A percentile compares a stretch with the other conserved stretches of the same genome.
These are phyloP conservation scores for Raffaelea ambrosiae DNA, from an alignment of 2,329 filamentous ascomycete species.

Conservation along the genomic window DNA sequence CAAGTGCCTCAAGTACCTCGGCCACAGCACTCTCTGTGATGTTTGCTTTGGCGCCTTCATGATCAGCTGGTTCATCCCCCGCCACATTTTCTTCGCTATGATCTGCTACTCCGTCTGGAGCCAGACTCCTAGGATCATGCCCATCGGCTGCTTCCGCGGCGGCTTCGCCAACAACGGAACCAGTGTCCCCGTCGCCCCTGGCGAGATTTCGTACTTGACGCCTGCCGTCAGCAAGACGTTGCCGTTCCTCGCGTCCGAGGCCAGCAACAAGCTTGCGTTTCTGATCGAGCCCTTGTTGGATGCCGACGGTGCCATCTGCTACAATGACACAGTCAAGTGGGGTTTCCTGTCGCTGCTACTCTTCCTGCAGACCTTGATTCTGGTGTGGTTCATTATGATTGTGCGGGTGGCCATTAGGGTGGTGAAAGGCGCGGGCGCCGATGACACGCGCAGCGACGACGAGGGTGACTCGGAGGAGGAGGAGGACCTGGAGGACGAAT, in stretches of 20 bases:
- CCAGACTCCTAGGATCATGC: conserved; percentile 53
- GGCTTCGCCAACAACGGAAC: conserved; percentile 35
- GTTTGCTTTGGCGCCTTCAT: conserved; percentile 79
- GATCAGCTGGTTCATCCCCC: conserved; percentile 70
- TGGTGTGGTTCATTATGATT: conserved; percentile 86
- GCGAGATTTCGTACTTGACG: conserved; percentile 6
- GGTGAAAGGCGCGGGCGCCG: conserved; percentile 64
- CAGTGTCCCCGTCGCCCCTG: conserved; percentile 7
- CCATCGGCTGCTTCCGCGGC: conserved; percentile 63
- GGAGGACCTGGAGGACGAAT: conserved; percentile 48
- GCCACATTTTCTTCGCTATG: conserved; percentile 71
- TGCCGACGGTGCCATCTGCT: conserved; percentile 69
- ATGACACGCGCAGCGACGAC: conserved; percentile 82
- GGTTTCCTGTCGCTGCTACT: conserved; percentile 70
- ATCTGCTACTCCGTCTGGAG: conserved; percentile 77
- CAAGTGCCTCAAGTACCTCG: conserved; percentile 88
- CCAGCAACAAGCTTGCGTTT: conserved; percentile 43
- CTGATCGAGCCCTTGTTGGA: conserved; percentile 67
- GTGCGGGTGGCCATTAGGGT: conserved; percentile 74
- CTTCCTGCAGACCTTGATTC: conserved; percentile 67
- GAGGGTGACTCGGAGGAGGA: conserved; percentile 57
- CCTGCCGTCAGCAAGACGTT: conserved; percentile 2
- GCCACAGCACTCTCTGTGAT: conserved; percentile 69
- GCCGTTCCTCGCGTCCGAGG: not conserved
- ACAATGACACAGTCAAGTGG: conserved; percentile 64